A percentile compares a stretch with the other conserved stretches of the same genome.
Conservation (phyloP, 2,329 filamentous ascomycete genomes). For the Phyllosticta paracitricarpa region DNA sequence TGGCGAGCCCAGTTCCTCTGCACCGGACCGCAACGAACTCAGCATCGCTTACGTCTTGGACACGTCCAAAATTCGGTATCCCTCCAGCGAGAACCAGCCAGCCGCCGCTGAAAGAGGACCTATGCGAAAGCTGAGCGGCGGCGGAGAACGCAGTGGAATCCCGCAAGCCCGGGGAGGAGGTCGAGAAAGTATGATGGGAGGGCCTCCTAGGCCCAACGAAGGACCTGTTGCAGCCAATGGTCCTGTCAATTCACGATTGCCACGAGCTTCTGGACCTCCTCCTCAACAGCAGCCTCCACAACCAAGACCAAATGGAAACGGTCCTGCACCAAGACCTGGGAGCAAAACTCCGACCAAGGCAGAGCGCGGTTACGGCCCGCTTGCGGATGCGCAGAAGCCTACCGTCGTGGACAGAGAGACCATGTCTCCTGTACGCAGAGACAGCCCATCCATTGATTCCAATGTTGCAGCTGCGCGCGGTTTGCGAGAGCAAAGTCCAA, state of each 20-base stretch:
- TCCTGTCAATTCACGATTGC: slow-evolving; percentile 45
- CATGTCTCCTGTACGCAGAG: slow-evolving; percentile 36
- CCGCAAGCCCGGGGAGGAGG: slow-evolving; percentile 28
- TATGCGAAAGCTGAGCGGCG: slow-evolving; percentile 33
- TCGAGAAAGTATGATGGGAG: slow-evolving; percentile 34
- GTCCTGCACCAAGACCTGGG: slow-evolving; percentile 11
- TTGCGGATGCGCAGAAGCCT: slow-evolving; percentile 31
- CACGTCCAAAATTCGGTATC: slow-evolving; percentile 93
- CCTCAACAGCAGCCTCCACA: slow-evolving; percentile 54
- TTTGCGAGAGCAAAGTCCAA: slow-evolving; percentile 6
- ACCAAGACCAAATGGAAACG: slow-evolving; percentile 36
- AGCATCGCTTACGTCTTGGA: slow-evolving; percentile 86
- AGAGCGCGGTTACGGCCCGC: slow-evolving; percentile 36
- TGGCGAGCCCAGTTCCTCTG: slow-evolving; percentile 84
- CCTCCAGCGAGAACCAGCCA: slow-evolving; percentile 53
- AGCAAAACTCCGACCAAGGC: slow-evolving; percentile 44
- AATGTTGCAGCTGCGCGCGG: slow-evolving; percentile 2
- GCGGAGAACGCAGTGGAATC: slow-evolving; percentile 35
- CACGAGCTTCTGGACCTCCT: slow-evolving; percentile 52
- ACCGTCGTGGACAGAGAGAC: slow-evolving; percentile 38
- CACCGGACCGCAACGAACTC: slow-evolving; percentile 71
- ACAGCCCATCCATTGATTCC: slow-evolving; percentile 17
- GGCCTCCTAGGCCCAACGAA: slow-evolving; percentile 3
- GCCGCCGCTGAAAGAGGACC: slow-evolving; percentile 18
- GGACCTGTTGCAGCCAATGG: slow-evolving; percentile 19